phyloP scores from a whole-genome alignment of 345 rosid species.

The Balakata baccata region DNA sequence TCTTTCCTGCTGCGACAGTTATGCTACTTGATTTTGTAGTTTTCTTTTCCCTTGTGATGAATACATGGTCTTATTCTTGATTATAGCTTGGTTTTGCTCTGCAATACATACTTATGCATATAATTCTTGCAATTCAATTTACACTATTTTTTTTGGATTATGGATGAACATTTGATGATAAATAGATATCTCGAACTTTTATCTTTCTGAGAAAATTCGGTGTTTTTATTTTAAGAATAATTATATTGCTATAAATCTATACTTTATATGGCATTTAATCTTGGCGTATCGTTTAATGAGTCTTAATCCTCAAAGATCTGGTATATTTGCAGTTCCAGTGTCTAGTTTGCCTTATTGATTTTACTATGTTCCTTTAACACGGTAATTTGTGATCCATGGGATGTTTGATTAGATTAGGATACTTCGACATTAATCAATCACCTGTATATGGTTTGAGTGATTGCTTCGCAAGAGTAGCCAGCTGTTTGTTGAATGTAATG shows the following conservation, averaged over 20 bases:
- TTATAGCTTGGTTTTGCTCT: not conserved
- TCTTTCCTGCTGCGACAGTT: not conserved
- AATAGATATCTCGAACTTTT: not conserved
- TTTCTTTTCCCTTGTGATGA: not conserved
- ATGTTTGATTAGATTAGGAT: slow-evolving; percentile 15
- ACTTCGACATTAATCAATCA: not conserved
- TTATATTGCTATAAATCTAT: not conserved
- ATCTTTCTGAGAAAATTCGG: not conserved
- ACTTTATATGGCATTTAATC: not conserved
- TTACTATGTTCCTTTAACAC: slow-evolving; percentile 2
- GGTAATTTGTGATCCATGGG: slow-evolving; percentile 13
- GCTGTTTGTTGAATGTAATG: slow-evolving; percentile 11
- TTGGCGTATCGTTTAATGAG: not conserved
- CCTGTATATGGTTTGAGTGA: not conserved
- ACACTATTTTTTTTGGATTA: not conserved
- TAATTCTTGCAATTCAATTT: not conserved
- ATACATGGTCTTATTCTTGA: not conserved
- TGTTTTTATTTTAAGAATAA: not conserved
- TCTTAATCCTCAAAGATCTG: slow-evolving; percentile 12
- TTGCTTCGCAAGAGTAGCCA: slow-evolving; percentile 18
- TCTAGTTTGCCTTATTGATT: slow-evolving; percentile 14
- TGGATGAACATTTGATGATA: not conserved
- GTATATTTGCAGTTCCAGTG: not conserved
- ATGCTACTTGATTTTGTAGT: not conserved
- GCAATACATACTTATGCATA: not conserved